Evolutionary conservation across 2,329 filamentous ascomycete species (phyloP).

Genomic region (Apiospora hydei): DNA sequence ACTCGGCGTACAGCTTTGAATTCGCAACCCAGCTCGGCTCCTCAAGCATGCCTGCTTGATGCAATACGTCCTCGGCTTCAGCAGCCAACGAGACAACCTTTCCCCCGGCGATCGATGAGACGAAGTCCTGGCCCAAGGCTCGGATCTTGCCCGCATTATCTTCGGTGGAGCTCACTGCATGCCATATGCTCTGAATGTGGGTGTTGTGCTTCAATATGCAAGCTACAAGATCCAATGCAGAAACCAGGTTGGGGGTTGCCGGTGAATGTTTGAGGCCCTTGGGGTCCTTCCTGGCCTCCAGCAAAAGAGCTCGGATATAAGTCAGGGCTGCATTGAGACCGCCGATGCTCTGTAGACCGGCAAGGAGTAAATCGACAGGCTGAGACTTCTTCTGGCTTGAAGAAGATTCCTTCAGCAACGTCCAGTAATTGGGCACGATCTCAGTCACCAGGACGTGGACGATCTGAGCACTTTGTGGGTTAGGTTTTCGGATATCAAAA

Average conservation of each 20-base stretch:
- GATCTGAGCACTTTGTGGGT: constrained; percentile 75
- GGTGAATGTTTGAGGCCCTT: constrained; percentile 50
- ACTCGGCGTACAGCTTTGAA: constrained; percentile 70
- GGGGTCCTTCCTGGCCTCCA: constrained; percentile 52
- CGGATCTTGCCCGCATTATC: constrained; percentile 37
- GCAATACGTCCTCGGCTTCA: constrained; percentile 61
- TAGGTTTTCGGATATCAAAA: constrained; percentile 68
- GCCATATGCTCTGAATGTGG: constrained; percentile 37
- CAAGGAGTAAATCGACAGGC: constrained; percentile 61
- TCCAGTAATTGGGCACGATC: constrained; percentile 86
- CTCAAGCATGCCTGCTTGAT: constrained; percentile 41
- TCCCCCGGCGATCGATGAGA: constrained; percentile 56
- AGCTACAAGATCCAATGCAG: constrained; percentile 53
- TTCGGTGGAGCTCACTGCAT: constrained; percentile 27
- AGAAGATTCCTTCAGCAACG: constrained; percentile 59
- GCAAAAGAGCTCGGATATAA: constrained; percentile 70
- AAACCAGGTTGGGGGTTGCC: constrained; percentile 51
- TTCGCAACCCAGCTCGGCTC: constrained; percentile 66
- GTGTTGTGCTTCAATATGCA: constrained; percentile 48
- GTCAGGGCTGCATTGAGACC: constrained; percentile 80
- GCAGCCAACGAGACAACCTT: constrained; percentile 58
- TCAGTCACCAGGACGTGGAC: constrained; percentile 76
- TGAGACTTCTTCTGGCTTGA: constrained; percentile 35
- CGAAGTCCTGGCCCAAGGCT: constrained; percentile 51
- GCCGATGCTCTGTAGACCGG: constrained; percentile 74